Evolutionary conservation across 441 rosid genomes (phyloP).

Genomic region (Manihot esculenta): DNA sequence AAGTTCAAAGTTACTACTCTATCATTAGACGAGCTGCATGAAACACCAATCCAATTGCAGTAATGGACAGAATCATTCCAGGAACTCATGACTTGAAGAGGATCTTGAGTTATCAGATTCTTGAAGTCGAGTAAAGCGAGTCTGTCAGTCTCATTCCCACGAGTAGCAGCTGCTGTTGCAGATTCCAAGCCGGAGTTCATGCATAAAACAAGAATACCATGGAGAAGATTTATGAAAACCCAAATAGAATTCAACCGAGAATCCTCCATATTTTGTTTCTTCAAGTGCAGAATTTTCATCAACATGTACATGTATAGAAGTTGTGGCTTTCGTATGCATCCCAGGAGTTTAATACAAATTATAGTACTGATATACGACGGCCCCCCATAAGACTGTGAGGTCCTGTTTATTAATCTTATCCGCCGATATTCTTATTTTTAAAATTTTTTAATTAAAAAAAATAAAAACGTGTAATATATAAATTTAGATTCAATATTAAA

Average conservation of each 20-base stretch:
- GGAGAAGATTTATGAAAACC: background rate
- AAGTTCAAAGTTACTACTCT: constrained; percentile 37
- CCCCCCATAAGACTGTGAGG: too few relatives aligned
- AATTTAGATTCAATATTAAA: too few relatives aligned
- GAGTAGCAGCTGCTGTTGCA: constrained; percentile 7
- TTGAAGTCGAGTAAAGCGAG: constrained; percentile 40
- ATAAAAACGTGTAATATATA: too few relatives aligned
- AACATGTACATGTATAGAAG: too few relatives aligned
- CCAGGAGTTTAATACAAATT: too few relatives aligned
- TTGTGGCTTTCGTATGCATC: too few relatives aligned
- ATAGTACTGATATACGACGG: too few relatives aligned
- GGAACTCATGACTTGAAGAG: constrained; percentile 29
- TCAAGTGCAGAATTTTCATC: too few relatives aligned
- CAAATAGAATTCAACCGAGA: background rate
- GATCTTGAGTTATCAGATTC: constrained; percentile 34
- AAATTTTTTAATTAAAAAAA: too few relatives aligned
- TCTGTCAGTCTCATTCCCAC: constrained; percentile 25
- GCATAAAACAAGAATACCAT: constrained; percentile 8
- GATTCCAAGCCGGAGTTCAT: background rate
- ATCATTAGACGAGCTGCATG: constrained; percentile 23
- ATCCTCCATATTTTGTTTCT: background rate
- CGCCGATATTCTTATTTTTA: too few relatives aligned
- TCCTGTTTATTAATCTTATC: too few relatives aligned
- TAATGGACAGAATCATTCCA: constrained; percentile 44
- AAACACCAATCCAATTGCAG: constrained; percentile 45